Evolutionary conservation across 202 grass and related monocot species (phyloP).

Genomic region (Panicum virgatum): DNA sequence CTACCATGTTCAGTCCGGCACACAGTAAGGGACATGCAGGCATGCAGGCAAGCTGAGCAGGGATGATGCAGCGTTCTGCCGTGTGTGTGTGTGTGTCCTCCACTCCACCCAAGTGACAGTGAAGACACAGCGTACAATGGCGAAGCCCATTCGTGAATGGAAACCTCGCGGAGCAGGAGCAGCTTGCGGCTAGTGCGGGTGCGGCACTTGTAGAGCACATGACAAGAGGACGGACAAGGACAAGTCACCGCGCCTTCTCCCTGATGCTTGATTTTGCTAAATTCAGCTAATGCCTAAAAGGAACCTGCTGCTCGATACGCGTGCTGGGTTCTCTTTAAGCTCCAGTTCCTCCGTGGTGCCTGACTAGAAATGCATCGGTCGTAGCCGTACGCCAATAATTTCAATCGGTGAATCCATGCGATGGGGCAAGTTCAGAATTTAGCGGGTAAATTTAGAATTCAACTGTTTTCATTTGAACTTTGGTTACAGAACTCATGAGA

Average conservation of each 20-base stretch:
- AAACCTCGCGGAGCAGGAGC: not conserved
- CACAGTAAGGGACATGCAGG: too few species aligned
- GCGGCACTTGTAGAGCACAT: not conserved
- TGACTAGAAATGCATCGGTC: not conserved
- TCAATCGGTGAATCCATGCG: not conserved
- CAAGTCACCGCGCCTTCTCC: not conserved
- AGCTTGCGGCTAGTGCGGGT: too few species aligned
- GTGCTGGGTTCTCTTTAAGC: not conserved
- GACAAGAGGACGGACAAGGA: not conserved
- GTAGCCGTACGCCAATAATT: not conserved
- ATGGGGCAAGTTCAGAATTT: not conserved
- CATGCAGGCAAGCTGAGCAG: too few species aligned
- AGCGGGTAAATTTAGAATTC: not conserved
- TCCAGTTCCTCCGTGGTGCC: not conserved
- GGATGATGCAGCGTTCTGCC: too few species aligned
- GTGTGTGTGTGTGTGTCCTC: too few species aligned
- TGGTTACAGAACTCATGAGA: constrained; percentile 18
- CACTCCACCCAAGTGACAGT: too few species aligned
- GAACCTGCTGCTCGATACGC: too few species aligned
- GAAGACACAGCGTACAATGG: too few species aligned
- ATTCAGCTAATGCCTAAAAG: too few species aligned
- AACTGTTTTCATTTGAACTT: not conserved
- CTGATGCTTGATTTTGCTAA: not conserved
- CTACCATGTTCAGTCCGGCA: too few species aligned
- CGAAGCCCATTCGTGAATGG: too few species aligned